Conservation (phyloP, 2,329 filamentous ascomycete species). For the Chaetomium olivaceum region DNA sequence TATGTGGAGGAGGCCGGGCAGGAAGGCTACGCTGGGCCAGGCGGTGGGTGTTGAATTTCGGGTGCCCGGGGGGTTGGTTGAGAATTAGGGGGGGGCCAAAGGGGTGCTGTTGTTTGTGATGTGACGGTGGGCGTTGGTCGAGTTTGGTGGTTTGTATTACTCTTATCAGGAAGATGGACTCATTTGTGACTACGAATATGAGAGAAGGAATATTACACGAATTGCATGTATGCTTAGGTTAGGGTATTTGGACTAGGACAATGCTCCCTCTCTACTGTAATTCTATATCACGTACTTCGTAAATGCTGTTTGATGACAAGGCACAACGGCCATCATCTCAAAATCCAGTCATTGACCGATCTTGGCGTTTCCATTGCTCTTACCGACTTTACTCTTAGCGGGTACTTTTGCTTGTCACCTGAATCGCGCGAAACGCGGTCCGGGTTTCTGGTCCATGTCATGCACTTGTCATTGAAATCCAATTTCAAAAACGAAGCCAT, state of each 20-base stretch:
- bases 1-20: slow-evolving; percentile 46
- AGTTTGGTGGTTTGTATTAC: background rate
- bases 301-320: background rate
- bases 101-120: background rate
- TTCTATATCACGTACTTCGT: background rate
- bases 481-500: background rate
- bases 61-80: slow-evolving; percentile 34
- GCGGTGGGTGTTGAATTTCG: slow-evolving; percentile 44
- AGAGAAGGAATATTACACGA: background rate
- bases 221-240: background rate
- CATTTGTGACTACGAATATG: background rate
- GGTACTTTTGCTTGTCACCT: background rate
- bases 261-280: background rate
- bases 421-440: background rate
- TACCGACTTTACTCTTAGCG: background rate
- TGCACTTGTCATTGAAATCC: background rate
- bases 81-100: slow-evolving; percentile 18
- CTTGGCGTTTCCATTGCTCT: background rate
- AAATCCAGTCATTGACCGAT: background rate
- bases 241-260: background rate
- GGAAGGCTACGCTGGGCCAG: slow-evolving; percentile 47
- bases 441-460: background rate
- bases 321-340: background rate
- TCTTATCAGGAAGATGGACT: background rate
- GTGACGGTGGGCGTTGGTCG: background rate